Evolutionary conservation across 108 stramenopile species (phyloP).

Genomic region (Discostella stelligeroides): DNA sequence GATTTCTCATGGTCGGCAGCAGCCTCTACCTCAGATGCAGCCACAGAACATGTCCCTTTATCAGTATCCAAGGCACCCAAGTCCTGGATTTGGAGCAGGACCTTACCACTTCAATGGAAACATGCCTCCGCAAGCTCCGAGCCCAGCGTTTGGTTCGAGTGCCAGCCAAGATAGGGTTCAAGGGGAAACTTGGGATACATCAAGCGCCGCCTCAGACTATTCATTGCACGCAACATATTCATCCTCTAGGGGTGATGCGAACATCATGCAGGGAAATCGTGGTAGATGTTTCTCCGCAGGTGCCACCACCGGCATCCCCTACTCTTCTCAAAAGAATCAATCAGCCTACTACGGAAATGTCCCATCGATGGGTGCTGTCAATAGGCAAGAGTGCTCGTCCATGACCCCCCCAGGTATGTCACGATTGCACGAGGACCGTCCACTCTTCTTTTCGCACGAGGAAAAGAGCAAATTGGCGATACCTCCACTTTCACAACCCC

Average conservation of each 20-base stretch:
- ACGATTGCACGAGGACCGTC: constrained; percentile 51
- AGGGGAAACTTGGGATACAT: constrained; percentile 57
- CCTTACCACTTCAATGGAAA: constrained; percentile 22
- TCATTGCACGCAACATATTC: constrained; percentile 37
- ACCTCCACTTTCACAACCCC: constrained; percentile 37
- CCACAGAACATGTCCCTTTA: background rate
- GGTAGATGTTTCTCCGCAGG: constrained; percentile 46
- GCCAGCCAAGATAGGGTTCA: background rate
- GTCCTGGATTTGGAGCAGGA: constrained; percentile 44
- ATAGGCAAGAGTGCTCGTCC: constrained; percentile 65
- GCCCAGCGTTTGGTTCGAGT: constrained; percentile 16
- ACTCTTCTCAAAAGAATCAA: constrained; percentile 19
- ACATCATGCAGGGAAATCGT: constrained; percentile 37
- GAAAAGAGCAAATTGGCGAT: constrained; percentile 35
- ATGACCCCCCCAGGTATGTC: constrained; percentile 66
- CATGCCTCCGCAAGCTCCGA: background rate
- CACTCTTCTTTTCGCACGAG: constrained; percentile 21
- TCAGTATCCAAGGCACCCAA: constrained; percentile 37
- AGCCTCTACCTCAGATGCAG: constrained; percentile 10
- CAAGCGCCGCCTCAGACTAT: constrained; percentile 65
- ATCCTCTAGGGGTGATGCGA: constrained; percentile 12
- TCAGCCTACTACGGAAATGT: constrained; percentile 27
- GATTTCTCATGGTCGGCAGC: constrained; percentile 4
- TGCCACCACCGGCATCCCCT: constrained; percentile 20
- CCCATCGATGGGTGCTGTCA: constrained; percentile 35